Base-by-base conservation (phyloP, 441 rosid species). In the Adansonia madagascariensis region DNA sequence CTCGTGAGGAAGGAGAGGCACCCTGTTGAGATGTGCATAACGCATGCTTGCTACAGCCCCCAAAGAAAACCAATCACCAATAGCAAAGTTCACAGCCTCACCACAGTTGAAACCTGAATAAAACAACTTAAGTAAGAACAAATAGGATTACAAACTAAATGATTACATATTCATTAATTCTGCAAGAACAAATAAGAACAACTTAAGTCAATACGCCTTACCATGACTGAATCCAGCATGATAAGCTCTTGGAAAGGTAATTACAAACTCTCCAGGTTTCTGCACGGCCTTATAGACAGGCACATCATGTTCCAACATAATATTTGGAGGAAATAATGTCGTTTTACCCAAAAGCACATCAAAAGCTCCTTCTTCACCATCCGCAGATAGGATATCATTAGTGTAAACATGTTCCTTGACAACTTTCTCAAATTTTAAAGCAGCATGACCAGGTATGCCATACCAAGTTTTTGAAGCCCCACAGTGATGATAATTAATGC, bases 381-480 rank as follows among this genome's bases (percentile, higher is more conserved):
- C 89, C 63, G 86, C 82, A 66, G 97, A 90, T 11, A 90, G 84
- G 83, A 97, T 93, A 80, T 93, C 97, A 69, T 69, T 87, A 44
- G 81, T 86, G 84, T 97, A 97, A 17, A 97, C 99, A 74, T 89
- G 88, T 80, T 94, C 91, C 80, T 83, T 85, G 56, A 90, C 98
- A 79, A 95, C 98, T 87, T 90, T 92, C 85, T 97, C 99, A 87
- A 97, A 97, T 55, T 86, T 84, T 79, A 89, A 84, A 77, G 99
- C 99, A 77, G 99, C 93, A 76, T 89, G 92, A 79, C 99, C 99
- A 2, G 99, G 99, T 84, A 95, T 76, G 73, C 98, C 99, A 78
- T 97, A 97, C 99, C 99, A 97, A 78, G 99, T 97, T 89, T 97
- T 97, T 80, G 92, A 90, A 75, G 99, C 99, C 81, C 99, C 99